These are phyloP conservation scores for Pythium folliculosum DNA, from an alignment of 352 stramenopile genomes.

Conservation along the genomic window DNA sequence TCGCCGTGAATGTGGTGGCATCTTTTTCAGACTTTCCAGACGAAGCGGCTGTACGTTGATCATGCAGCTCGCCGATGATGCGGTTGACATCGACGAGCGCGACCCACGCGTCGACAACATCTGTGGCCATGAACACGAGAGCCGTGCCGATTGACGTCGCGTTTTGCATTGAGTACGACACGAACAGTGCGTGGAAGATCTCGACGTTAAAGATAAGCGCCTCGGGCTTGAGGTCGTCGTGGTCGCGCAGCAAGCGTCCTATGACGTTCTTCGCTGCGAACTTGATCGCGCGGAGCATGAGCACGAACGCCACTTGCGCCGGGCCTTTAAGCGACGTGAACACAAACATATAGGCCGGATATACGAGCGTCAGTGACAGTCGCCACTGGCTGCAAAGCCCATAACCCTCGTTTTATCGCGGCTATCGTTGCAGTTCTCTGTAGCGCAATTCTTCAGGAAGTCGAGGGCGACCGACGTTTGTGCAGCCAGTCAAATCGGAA, in stretches of 20 bases:
- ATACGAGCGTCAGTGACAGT: background rate
- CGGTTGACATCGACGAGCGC: background rate
- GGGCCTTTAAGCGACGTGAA: background rate
- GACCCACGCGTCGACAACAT: background rate
- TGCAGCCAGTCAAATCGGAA: conserved; percentile 27
- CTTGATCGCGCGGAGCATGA: conserved; percentile 2
- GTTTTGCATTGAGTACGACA: background rate
- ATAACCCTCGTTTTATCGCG: too few species aligned
- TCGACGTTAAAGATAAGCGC: conserved; percentile 13
- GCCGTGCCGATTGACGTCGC: background rate
- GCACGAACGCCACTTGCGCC: background rate
- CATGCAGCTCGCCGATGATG: background rate
- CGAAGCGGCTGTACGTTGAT: background rate
- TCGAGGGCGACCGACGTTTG: background rate
- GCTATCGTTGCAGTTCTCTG: too few species aligned
- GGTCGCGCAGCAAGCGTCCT: background rate
- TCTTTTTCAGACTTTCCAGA: too few species aligned
- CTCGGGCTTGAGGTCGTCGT: conserved; percentile 4
- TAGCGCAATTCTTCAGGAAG: background rate
- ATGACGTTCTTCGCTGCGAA: background rate
- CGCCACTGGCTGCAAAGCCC: background rate
- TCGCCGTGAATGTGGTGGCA: background rate
- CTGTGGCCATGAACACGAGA: background rate
- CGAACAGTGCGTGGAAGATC: conserved; percentile 5
- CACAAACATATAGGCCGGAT: background rate